phyloP scores from a whole-genome alignment of 805 yeast genomes.

The Saturnispora mendoncae region DNA sequence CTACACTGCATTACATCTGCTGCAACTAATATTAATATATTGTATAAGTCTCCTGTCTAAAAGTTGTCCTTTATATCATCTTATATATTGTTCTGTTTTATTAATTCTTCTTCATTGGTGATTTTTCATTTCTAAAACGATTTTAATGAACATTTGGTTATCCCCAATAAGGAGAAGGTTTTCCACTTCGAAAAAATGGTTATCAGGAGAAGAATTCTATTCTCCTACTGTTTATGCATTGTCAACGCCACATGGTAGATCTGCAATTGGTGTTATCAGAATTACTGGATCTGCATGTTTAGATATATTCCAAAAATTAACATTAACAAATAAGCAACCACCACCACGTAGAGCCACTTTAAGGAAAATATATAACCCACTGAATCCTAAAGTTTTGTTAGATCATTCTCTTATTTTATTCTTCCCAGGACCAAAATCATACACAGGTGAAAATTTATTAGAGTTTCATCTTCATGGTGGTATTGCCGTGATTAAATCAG shows the following conservation, averaged over 20 bases:
- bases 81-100: no score
- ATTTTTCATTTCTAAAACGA: neutral
- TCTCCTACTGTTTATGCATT: slow-evolving; percentile 80
- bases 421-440: slow-evolving; percentile 68
- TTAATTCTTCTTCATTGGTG: no score
- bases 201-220: neutral
- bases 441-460: slow-evolving; percentile 85
- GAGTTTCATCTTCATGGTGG: slow-evolving; percentile 97
- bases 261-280: slow-evolving; percentile 84
- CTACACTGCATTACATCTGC: neutral
- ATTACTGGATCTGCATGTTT: slow-evolving; percentile 63
- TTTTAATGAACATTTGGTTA: neutral
- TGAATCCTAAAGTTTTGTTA: slow-evolving; percentile 32
- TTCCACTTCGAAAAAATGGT: neutral
- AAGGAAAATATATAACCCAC: slow-evolving; percentile 37
- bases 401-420: slow-evolving; percentile 71
- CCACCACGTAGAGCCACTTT: slow-evolving; percentile 48
- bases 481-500: slow-evolving; percentile 66
- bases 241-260: slow-evolving; percentile 70
- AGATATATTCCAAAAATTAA: slow-evolving; percentile 38
- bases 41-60: no score
- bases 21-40: no score
- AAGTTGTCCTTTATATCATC: no score
- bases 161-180: neutral
- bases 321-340: slow-evolving; percentile 33